Evolutionary conservation across 2,329 filamentous ascomycete genomes (phyloP).

Genomic region (Massarina eburnea): DNA sequence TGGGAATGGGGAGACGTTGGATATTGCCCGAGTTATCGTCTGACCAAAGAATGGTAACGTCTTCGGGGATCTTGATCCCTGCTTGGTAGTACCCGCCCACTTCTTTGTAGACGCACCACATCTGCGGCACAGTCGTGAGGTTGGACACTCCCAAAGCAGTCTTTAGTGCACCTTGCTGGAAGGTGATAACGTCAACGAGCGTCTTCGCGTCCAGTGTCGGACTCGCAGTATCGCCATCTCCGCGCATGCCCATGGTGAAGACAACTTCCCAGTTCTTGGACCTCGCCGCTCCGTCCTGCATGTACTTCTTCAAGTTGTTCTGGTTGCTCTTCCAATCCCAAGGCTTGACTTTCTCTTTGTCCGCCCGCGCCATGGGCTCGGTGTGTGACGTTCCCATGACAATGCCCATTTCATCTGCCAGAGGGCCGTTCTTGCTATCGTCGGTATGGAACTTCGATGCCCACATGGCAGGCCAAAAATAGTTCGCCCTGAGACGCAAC

Average conservation of each 20-base stretch:
- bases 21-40: conserved; percentile 70
- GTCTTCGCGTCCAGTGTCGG: conserved; percentile 21
- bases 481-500: conserved; percentile 69
- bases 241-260: conserved; percentile 68
- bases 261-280: conserved; percentile 65
- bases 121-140: conserved; percentile 59
- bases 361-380: conserved; percentile 65
- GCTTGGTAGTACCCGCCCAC: conserved; percentile 67
- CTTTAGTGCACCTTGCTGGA: conserved; percentile 59
- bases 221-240: conserved; percentile 62
- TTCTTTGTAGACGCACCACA: conserved; percentile 73
- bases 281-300: conserved; percentile 24
- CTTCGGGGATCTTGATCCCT: conserved; percentile 62
- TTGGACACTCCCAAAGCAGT: conserved; percentile 53
- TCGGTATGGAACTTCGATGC: conserved; percentile 69
- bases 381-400: conserved; percentile 71
- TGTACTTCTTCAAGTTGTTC: conserved; percentile 24
- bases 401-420: conserved; percentile 70
- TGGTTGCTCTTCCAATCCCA: conserved; percentile 34
- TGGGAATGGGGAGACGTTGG: conserved; percentile 58
- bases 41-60: conserved; percentile 66
- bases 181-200: conserved; percentile 59
- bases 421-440: conserved; percentile 64
- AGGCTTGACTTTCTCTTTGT: conserved; percentile 40
- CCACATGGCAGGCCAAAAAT: conserved; percentile 73